Base-by-base conservation (phyloP, 148 eudicot genomes). In the Camellia sinensis region DNA sequence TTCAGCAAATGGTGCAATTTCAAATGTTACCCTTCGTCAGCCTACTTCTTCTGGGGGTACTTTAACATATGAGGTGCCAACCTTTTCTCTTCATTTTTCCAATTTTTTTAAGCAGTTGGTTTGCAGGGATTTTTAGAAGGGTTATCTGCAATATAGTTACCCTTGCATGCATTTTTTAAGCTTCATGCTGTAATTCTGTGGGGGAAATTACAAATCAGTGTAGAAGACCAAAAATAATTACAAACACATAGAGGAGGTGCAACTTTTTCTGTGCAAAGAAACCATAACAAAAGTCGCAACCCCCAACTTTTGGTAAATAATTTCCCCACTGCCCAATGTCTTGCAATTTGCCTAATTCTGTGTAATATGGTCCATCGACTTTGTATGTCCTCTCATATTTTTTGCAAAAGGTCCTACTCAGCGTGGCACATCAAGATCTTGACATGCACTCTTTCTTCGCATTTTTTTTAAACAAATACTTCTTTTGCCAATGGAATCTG, bases 11-110 rank as follows among this genome's bases (percentile, higher is more conserved):
- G 98, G 98, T 83, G 80, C 96, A 6, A 87, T 95, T 80, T 93
- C 98, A 64, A 93, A 91, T 84, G 98, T 93, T 77, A 95, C 97
- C 19, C 93, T 95, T 78, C 97, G 92, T 45, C 97, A 95, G 87
- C 87, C 93, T 48, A 86, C 87, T 81, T 91, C 93, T 83, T 93
- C 90, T 56, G 98, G 97, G 69, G 98, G 98, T 78, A 93, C 97
- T 77, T 85, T 95, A 74, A 95, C 98, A 7, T 95, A 95, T 60
- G 98, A 95, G 92, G 98, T 95, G 76, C 66, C 87, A 60, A 29
- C 29, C 37, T 70, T 77, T 74, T 67, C 57, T 57, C 41, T 37
- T 37, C 7, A 52, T 52, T 52, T 79, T 67, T 37, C 11, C 59
- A 46, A 82, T 40, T 9, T 77, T 7, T 59, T 59, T 70, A 3